phyloP scores from a whole-genome alignment of 345 rosid species.

The Iberis pinnata region DNA sequence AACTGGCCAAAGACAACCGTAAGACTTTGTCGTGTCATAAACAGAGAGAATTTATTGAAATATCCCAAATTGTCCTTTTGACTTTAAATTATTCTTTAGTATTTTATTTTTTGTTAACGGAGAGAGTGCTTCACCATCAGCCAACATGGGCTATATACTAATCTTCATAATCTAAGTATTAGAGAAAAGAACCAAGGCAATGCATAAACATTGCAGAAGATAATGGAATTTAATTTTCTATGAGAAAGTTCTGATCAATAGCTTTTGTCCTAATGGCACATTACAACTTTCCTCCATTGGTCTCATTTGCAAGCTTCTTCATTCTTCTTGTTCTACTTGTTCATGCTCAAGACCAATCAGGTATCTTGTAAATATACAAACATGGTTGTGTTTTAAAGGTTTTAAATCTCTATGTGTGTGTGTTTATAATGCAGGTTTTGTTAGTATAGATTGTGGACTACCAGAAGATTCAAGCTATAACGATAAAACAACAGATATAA shows the following conservation, averaged over 20 bases:
- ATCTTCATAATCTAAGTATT: not conserved
- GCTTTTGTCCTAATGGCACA: too few species aligned
- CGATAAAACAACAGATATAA: conserved; percentile 25
- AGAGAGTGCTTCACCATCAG: conserved; percentile 1
- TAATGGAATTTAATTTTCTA: too few species aligned
- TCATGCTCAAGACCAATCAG: too few species aligned
- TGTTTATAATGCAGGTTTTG: conserved; percentile 7
- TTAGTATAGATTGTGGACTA: conserved; percentile 11
- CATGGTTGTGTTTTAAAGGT: not conserved
- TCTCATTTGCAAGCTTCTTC: too few species aligned
- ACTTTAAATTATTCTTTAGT: not conserved
- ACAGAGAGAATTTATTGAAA: not conserved
- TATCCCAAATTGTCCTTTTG: not conserved
- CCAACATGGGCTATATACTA: not conserved
- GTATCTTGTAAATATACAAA: not conserved
- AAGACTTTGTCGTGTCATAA: not conserved
- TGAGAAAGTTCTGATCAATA: too few species aligned
- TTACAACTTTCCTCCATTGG: too few species aligned
- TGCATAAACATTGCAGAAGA: too few species aligned
- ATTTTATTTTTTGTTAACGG: not conserved
- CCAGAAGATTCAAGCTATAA: not conserved
- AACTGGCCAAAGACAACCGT: not conserved
- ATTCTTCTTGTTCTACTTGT: too few species aligned
- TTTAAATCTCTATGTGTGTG: not conserved
- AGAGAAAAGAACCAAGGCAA: not conserved